A percentile compares a stretch with the other conserved stretches of the same genome.
Conservation (phyloP, 768 basidiomycete species). For the Mrakia hoshinonis region DNA sequence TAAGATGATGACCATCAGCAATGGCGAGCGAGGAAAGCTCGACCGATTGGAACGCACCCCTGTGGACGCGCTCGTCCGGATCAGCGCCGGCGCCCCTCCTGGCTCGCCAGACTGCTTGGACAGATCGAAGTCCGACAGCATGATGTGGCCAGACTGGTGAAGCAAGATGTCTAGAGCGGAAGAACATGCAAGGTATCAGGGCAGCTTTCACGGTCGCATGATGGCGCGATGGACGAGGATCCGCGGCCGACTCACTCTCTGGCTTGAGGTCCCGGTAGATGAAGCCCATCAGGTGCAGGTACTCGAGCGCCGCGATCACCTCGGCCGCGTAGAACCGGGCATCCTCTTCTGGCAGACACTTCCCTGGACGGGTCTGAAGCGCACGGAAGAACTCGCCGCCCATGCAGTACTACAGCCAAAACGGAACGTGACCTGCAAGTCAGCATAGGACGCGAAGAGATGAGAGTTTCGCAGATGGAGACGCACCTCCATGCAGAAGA, state of each 20-base stretch:
- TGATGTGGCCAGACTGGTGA: conserved; percentile 96
- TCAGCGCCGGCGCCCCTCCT: conserved; percentile 74
- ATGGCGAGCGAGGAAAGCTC: background rate
- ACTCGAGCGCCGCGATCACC: conserved; percentile 94
- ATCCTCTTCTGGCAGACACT: conserved; percentile 89
- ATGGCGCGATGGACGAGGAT: no score
- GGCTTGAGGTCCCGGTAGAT: conserved; percentile 99
- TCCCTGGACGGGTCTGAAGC: conserved; percentile 89
- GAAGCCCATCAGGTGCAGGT: conserved; percentile 97
- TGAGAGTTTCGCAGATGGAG: conserved; percentile 17
- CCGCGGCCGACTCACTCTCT: conserved; percentile 70
- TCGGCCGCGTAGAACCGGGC: conserved; percentile 97
- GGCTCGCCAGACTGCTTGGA: conserved; percentile 88
- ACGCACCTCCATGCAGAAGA: conserved; percentile 58
- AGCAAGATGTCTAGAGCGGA: conserved; percentile 72
- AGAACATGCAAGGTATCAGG: conserved; percentile 20
- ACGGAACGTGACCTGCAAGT: conserved; percentile 45
- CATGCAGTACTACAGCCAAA: conserved; percentile 69
- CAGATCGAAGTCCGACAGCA: conserved; percentile 98
- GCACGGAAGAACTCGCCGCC: conserved; percentile 99
- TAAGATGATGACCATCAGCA: conserved; percentile 27
- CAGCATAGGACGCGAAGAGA: conserved; percentile 37
- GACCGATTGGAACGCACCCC: conserved; percentile 55
- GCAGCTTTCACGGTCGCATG: no score
- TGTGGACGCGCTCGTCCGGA: conserved; percentile 75